Base-by-base conservation (phyloP, 139 green algal genomes). In the Closterium sp. region DNA sequence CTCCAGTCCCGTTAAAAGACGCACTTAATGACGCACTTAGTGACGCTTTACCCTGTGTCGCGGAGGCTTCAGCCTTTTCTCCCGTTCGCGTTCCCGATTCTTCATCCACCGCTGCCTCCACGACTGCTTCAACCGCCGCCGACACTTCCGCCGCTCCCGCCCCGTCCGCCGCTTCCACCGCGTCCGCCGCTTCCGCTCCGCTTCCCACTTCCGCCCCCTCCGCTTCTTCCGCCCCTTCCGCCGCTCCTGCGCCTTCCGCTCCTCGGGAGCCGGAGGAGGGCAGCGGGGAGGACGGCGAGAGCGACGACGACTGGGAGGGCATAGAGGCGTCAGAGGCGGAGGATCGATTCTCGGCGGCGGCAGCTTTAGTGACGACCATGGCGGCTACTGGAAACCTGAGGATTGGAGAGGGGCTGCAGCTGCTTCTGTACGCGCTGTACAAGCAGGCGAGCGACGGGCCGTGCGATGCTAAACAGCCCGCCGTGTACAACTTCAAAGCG, bases 241-340 rank as follows among this genome's bases (percentile, higher is more conserved):
- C 88, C 10, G 10, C 22, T 17, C 28, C 85, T 79, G 17, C 13
- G 3, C 19, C 17, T 1, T 79, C 85, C 28, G 28, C 28, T 87
- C 85, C 85, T 21, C 22, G 22, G 32, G 10, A 87, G 7, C 2
- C 28, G n/a, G 85, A 87, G 27, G 27, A 34, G 5, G 85, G 3
- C 85, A 29, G 22, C 85, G 28, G 10, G 21, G 85, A 27, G 19
- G 85, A 87, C 17, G 50, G 31, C 22, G 90, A 88, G n/a, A 31
- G 79, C 30, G 90, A 93, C 29, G 90, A 93, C 34, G 90, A 93
- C 29, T 93, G 90, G 90, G 90, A 93, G 30, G 90, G 90, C 24
- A 34, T 93, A 29, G 90, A 93, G 87, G 84, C 62, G 29, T 84
- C 62, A 19, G 90, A 93, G 31, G 24, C 91, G 50, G 90, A 93